These are phyloP conservation scores for Xylariaceae sp. DNA, from an alignment of 2,329 filamentous ascomycete genomes.

Conservation along the genomic window DNA sequence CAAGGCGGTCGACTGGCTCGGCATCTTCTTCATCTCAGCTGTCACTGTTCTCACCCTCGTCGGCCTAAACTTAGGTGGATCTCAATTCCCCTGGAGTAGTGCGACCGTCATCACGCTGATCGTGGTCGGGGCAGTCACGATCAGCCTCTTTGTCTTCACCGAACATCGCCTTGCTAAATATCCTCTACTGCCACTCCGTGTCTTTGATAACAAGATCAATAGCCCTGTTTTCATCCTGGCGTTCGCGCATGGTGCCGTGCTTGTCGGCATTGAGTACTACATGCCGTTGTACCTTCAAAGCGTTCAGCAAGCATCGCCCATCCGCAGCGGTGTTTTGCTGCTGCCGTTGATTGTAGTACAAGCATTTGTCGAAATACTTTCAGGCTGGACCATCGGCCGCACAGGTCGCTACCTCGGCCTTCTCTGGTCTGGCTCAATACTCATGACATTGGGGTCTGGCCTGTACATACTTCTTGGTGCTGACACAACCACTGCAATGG, in stretches of 20 bases:
- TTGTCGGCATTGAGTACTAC: slow-evolving; percentile 74
- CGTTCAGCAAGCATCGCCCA: slow-evolving; percentile 57
- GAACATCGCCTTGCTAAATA: slow-evolving; percentile 71
- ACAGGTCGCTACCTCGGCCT: slow-evolving; percentile 61
- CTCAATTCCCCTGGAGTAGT: slow-evolving; percentile 69
- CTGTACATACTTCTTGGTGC: slow-evolving; percentile 58
- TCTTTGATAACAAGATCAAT: slow-evolving; percentile 66
- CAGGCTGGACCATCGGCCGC: slow-evolving; percentile 54
- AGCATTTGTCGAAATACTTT: slow-evolving; percentile 56
- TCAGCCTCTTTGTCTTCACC: slow-evolving; percentile 63
- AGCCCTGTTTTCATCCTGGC: slow-evolving; percentile 60
- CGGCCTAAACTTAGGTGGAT: slow-evolving; percentile 78
- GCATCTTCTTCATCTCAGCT: slow-evolving; percentile 59
- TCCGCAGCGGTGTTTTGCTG: slow-evolving; percentile 64
- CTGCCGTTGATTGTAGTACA: slow-evolving; percentile 66
- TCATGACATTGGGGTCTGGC: slow-evolving; percentile 63
- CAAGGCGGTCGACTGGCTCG: slow-evolving; percentile 57
- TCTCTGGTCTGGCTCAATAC: slow-evolving; percentile 54
- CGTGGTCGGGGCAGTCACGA: slow-evolving; percentile 62
- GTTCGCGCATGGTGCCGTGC: slow-evolving; percentile 71
- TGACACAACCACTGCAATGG: slow-evolving; percentile 48
- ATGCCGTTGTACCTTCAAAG: slow-evolving; percentile 77
- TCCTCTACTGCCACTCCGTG: slow-evolving; percentile 68
- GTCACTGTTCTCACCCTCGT: slow-evolving; percentile 82
- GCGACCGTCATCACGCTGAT: slow-evolving; percentile 72